Evolutionary conservation across 352 stramenopile genomes (phyloP), one percentile per base, ranked within the genome.

Genomic region (Phytophthora chlamydospora): DNA sequence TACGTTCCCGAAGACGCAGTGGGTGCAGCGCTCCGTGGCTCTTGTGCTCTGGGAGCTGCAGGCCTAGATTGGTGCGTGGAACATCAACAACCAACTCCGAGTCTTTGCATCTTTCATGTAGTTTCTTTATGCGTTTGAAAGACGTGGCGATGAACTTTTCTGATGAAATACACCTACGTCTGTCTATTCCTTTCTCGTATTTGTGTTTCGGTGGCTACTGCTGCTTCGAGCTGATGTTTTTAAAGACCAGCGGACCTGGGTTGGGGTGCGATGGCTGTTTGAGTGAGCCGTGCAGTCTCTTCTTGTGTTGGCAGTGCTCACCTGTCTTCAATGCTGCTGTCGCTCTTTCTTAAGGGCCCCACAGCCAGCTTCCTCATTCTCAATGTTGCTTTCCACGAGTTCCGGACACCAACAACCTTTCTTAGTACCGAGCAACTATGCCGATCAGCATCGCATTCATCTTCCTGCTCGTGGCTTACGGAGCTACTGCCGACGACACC

Each of bases 11-110:
- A 71, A 71, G 42, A 85, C 60, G 47, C 75, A 89, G 58, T 96
- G 88, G 88, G 73, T 91, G 27, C 83, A 96, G 60, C 85, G 88
- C 21, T 89, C 84, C 0, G 83, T 96, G 14, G 88, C 85, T 34
- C 73, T 96, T 57, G 76, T 89, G 53, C 73, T 94, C 10, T 96
- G 85, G 86, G 80, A 96, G 55, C 67, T 81, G 16, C 64, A 75
- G 24, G 55, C 51, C 14, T 85, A 79, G 50, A 50, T n/a, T 54
- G 42, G 14, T 46, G 11, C 31, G 41, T 31, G 29, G 31, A 10
- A 27, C 27, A 48, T 48, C 19, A 32, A 48, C 19, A 21, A 47
- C 3, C 14, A 27, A n/a, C 24, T 29, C 24, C 24, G 24, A 29
- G 24, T 29, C 13, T 31, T 40, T 62, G 36, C 54, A 62, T 63